Percentiles rank a stretch among this genome's conserved stretches.
Evolutionary conservation across 1,284 basidiomycete species (phyloP).

Genomic region (Boletus sp.): DNA sequence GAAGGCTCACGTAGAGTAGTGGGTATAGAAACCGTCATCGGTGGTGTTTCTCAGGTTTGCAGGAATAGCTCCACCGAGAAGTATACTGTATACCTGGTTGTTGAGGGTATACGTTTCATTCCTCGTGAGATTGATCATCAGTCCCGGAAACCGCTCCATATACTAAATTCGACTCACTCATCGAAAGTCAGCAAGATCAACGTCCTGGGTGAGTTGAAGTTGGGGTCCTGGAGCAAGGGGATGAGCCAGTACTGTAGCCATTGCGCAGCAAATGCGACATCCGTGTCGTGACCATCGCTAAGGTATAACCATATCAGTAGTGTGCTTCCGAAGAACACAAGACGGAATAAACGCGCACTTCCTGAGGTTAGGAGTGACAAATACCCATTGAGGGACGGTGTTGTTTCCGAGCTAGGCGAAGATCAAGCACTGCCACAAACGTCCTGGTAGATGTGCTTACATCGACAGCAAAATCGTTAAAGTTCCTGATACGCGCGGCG

Average conservation of each 20-base stretch:
- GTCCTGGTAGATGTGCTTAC: conserved; percentile 14
- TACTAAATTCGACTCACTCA: conserved; percentile 18
- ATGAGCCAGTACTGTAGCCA: conserved; percentile 26
- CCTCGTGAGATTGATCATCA: conserved; percentile 30
- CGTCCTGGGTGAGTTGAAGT: conserved; percentile 49
- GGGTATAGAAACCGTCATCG: conserved; percentile 54
- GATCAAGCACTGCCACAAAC: conserved; percentile 30
- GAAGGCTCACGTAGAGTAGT: background rate
- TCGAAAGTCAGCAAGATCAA: conserved; percentile 55
- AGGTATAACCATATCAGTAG: background rate
- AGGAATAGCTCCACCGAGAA: conserved; percentile 54
- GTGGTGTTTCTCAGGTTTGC: conserved; percentile 39
- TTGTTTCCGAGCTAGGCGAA: conserved; percentile 30
- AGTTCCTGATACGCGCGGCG: conserved; percentile 7
- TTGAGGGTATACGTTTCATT: conserved; percentile 44
- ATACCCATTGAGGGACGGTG: conserved; percentile 55
- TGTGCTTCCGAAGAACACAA: background rate
- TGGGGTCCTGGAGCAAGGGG: conserved; percentile 44
- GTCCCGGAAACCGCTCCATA: background rate
- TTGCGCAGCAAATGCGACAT: background rate
- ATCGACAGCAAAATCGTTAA: background rate
- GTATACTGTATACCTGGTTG: conserved; percentile 46
- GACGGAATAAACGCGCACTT: background rate
- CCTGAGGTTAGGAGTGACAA: conserved; percentile 17
- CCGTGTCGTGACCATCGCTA: background rate